Percentiles rank a stretch among this genome's conserved stretches.
Conservation (phyloP, 2,329 filamentous ascomycete species). For the Madurella fahalii region DNA sequence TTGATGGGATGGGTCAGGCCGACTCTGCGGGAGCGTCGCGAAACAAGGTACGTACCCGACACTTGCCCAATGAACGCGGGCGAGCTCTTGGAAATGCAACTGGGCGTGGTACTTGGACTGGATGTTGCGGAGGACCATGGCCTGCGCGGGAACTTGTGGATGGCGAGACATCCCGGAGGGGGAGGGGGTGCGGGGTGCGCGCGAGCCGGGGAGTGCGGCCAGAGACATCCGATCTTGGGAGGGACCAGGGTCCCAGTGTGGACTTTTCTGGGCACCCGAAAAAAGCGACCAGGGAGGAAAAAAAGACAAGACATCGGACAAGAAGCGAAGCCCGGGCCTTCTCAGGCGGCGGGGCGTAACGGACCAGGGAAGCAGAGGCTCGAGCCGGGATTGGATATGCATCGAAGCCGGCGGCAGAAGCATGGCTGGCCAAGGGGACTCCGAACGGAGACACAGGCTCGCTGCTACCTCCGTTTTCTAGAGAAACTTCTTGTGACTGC, state of each 20-base stretch:
- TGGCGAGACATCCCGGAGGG: slow-evolving; percentile 17
- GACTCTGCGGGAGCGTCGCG: slow-evolving; percentile 16
- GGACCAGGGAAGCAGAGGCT: slow-evolving; percentile 2
- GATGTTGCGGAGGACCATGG: slow-evolving; percentile 21
- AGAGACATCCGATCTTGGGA: slow-evolving; percentile 23
- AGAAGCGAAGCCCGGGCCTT: slow-evolving; percentile 4
- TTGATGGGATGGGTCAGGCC: slow-evolving; percentile 23
- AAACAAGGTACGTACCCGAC: slow-evolving; percentile 20
- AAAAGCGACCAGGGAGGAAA: slow-evolving; percentile 9
- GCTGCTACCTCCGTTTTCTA: slow-evolving; percentile 13
- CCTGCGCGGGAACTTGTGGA: slow-evolving; percentile 20
- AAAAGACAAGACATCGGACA: slow-evolving; percentile 15
- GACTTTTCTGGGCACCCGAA: slow-evolving; percentile 16
- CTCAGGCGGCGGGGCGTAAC: slow-evolving; percentile 1
- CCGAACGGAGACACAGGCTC: slow-evolving; percentile 1
- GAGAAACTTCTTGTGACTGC: slow-evolving; percentile 16
- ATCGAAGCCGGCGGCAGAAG: slow-evolving; percentile 1
- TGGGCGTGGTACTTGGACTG: slow-evolving; percentile 24
- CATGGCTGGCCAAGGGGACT: background rate
- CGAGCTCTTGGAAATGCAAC: slow-evolving; percentile 16
- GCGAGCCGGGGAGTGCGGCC: slow-evolving; percentile 22
- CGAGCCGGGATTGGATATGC: slow-evolving; percentile 11
- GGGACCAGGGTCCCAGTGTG: slow-evolving; percentile 13
- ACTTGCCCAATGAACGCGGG: slow-evolving; percentile 22
- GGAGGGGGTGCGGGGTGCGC: slow-evolving; percentile 14